Evolutionary conservation across 2,329 filamentous ascomycete genomes (phyloP).

Genomic region (Tolypocladium nubicola): DNA sequence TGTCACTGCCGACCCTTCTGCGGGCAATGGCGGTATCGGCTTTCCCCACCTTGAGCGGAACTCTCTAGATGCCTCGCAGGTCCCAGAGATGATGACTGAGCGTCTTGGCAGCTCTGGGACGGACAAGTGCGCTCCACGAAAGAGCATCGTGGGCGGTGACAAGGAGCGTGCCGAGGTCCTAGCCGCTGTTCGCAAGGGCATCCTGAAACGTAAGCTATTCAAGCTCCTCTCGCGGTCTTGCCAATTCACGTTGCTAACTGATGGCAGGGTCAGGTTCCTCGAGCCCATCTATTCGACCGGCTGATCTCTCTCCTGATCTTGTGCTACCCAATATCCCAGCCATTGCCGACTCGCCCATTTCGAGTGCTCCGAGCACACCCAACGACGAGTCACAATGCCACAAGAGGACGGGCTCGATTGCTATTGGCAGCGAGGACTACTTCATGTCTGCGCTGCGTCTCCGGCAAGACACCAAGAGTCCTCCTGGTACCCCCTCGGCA

Average conservation of each 20-base stretch:
- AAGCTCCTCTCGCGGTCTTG: neutral
- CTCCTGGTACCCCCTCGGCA: slow-evolving; percentile 61
- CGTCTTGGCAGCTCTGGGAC: slow-evolving; percentile 46
- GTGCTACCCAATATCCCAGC: slow-evolving; percentile 51
- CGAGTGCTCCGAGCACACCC: slow-evolving; percentile 80
- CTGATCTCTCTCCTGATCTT: slow-evolving; percentile 45
- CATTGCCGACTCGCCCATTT: slow-evolving; percentile 67
- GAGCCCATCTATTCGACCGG: slow-evolving; percentile 52
- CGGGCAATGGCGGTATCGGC: slow-evolving; percentile 60
- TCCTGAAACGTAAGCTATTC: slow-evolving; percentile 65
- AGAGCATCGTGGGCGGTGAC: slow-evolving; percentile 86
- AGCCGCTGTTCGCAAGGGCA: slow-evolving; percentile 88
- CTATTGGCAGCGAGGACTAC: slow-evolving; percentile 78
- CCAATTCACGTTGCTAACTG: slow-evolving; percentile 7
- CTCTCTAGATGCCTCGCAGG: slow-evolving; percentile 57
- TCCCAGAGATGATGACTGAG: slow-evolving; percentile 34
- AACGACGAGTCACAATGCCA: slow-evolving; percentile 64
- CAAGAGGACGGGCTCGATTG: slow-evolving; percentile 56
- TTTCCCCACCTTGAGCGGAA: slow-evolving; percentile 80
- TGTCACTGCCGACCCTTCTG: slow-evolving; percentile 58
- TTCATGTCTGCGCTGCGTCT: slow-evolving; percentile 71
- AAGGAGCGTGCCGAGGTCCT: slow-evolving; percentile 84
- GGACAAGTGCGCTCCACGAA: slow-evolving; percentile 55
- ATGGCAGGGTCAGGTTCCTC: slow-evolving; percentile 43
- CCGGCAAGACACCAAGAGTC: slow-evolving; percentile 66